Conservation (phyloP, 2,329 filamentous ascomycete genomes). For the Stagonosporopsis rhizophila region DNA sequence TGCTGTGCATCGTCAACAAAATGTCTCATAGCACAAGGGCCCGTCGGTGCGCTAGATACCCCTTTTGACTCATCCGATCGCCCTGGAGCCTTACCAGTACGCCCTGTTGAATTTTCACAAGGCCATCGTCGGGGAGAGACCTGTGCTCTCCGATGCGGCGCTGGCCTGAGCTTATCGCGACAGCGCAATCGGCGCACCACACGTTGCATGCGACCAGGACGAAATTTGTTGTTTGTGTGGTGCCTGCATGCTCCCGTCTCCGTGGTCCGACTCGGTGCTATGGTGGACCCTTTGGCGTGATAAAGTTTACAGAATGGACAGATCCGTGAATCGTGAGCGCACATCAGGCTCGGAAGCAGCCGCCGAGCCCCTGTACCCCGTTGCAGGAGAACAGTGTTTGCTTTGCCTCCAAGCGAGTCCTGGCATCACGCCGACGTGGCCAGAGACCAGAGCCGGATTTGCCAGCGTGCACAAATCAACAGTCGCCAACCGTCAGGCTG, state of each 20-base stretch:
- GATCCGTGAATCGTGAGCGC: conserved; percentile 4
- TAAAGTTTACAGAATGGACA: conserved; percentile 8
- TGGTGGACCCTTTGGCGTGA: conserved; percentile 12
- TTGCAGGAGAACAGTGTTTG: background rate
- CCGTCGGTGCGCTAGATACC: background rate
- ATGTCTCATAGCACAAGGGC: background rate
- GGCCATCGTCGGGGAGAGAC: conserved; percentile 8
- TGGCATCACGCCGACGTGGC: conserved; percentile 31
- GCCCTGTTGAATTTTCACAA: conserved; percentile 9
- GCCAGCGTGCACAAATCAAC: conserved; percentile 17
- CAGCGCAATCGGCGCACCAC: background rate
- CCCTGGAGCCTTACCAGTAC: conserved; percentile 8
- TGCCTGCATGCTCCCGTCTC: conserved; percentile 9
- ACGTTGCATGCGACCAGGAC: conserved; percentile 4
- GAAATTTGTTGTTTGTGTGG: conserved; percentile 1
- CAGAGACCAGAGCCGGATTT: conserved; percentile 25
- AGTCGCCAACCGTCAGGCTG: conserved; percentile 16
- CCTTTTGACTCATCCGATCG: conserved; percentile 10
- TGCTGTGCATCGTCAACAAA: conserved; percentile 7
- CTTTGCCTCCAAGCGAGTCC: background rate
- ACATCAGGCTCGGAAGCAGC: conserved; percentile 12
- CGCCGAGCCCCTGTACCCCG: conserved; percentile 10
- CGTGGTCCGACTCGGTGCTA: conserved; percentile 6
- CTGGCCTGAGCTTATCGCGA: background rate
- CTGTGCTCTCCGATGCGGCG: conserved; percentile 10